Base-by-base conservation (phyloP, 1,139 yeast genomes). In the Debaryomyces nepalensis region DNA sequence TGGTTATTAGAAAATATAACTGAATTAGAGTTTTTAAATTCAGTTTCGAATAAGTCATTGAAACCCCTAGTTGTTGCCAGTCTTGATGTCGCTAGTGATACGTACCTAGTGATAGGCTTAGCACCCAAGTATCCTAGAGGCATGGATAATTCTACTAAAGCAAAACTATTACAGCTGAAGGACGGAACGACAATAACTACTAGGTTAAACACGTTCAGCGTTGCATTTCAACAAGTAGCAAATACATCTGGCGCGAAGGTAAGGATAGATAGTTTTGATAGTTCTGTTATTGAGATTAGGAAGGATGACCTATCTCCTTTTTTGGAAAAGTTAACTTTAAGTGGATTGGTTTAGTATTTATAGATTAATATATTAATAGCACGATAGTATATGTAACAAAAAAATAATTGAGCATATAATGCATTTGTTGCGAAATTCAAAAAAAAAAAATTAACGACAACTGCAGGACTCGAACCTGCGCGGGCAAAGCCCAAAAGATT, bases 1-100 rank as follows among this genome's bases (percentile, higher is more conserved):
- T 95, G 99, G 99, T 72, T 95, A 5, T 71, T 90, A 36, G 99
- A 93, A 59, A 87, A 89, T 48, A 86, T 93, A 55, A 87, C 95
- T 4, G 97, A 90, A 55, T 70, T 85, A 21, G 91, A 87, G 49
- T 68, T 73, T 39, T 49, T 61, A 41, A 67, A 64, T 43, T 60
- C 62, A 37, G 59, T 58, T 39, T 58, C 54, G 23, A 61, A 57
- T 38, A 79, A 80, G 40, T 75, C 80, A 22, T 66, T 87, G 35
- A 68, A 85, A 42, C 99, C 99, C 1, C 68, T 95, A 52, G 95
- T 95, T 2, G 79, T 95, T 32, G 98, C 99, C 0, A 80, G 95
- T 39, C 74, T 89, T 44, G 93, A 93, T 61, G 79, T 77, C 20
- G 68, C 72, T 10, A 80, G 90, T 6, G 88, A 86, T 50, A 86